A percentile compares a stretch with the other conserved stretches of the same genome.
These are phyloP conservation scores for Flaveria ramosissima DNA, from an alignment of 129 eudicot species.

Conservation along the genomic window DNA sequence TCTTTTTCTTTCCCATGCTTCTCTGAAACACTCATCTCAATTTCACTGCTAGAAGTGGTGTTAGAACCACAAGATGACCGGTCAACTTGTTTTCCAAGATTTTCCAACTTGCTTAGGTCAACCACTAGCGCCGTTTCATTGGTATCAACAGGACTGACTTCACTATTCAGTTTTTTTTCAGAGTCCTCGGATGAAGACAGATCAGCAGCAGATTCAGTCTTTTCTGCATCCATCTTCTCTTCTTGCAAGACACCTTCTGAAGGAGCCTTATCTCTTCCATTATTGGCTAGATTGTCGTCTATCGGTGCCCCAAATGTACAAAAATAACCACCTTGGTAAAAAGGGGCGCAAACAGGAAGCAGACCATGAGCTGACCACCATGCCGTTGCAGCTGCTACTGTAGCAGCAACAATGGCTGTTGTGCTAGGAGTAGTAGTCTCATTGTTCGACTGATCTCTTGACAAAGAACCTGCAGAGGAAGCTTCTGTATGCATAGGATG, in stretches of 20 bases:
- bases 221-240: conserved; percentile 7
- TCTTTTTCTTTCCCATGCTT: conserved; percentile 60
- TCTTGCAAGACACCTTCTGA: conserved; percentile 36
- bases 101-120: conserved; percentile 48
- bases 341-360: conserved; percentile 68
- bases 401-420: conserved; percentile 92
- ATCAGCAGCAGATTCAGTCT: conserved; percentile 39
- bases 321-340: conserved; percentile 48
- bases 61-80: conserved; percentile 97
- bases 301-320: conserved; percentile 33
- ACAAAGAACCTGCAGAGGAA: conserved; percentile 42
- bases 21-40: conserved; percentile 75
- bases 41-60: conserved; percentile 89
- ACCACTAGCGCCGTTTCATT: conserved; percentile 38
- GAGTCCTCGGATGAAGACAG: conserved; percentile 71
- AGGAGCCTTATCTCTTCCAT: conserved; percentile 45
- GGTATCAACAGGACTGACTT: conserved; percentile 31
- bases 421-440: conserved; percentile 53
- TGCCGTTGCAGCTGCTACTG: conserved; percentile 94
- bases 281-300: conserved; percentile 36
- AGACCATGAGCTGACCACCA: conserved; percentile 99
- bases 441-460: conserved; percentile 30
- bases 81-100: conserved; percentile 68
- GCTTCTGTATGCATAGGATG: conserved; percentile 56
- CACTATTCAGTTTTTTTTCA: conserved; percentile 44